Evolutionary conservation across 768 basidiomycete species (phyloP), one percentile per base, ranked within the genome.

Genomic region (Lepiota venenata): DNA sequence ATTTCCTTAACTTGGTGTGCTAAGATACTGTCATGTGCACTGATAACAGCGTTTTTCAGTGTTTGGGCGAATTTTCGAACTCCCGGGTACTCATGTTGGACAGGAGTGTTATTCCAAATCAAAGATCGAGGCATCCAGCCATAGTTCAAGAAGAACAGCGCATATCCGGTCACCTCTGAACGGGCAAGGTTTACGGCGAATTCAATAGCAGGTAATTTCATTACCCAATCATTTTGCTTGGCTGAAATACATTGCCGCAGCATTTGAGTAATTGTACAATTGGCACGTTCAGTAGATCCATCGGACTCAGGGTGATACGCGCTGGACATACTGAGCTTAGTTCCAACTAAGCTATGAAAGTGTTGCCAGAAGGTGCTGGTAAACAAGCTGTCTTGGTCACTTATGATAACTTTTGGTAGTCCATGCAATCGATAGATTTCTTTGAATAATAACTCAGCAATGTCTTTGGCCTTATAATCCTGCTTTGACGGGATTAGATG

Each of bases 1-100:
- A 68, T 64, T 47, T 74, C 71, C 1, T 60, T 46, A 0, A 69
- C 58, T 45, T 68, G 63, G 1, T 72, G 64, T 1, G 53, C 16
- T 45, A 69, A 20, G 0, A 74, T 59, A 44, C 62, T 65, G 45
- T 73, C 71, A 49, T 71, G 70, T 0, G 73, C 73, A 15, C 61
- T 50, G 39, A 65, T 60, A 0, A 73, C 41, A 15, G 71, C 67
- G 2, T 44, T 14, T 47, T 64, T 66, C 9, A 57, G 37, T 20
- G 53, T 41, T n/a, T 16, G 18, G 1, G 63, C 63, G 46, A 66
- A 68, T 0, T 15, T 44, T 0, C 59, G 44, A 11, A 68, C 63
- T 0, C 51, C 57, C 1, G 66, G 63, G 41, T 53, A 68, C 21
- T 63, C n/a, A n/a, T n/a, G n/a, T n/a, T n/a, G n/a, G n/a, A n/a